A percentile compares a stretch with the other conserved stretches of the same genome.
Conservation (phyloP, 2,329 filamentous ascomycete species). For the Colletotrichum incanum region DNA sequence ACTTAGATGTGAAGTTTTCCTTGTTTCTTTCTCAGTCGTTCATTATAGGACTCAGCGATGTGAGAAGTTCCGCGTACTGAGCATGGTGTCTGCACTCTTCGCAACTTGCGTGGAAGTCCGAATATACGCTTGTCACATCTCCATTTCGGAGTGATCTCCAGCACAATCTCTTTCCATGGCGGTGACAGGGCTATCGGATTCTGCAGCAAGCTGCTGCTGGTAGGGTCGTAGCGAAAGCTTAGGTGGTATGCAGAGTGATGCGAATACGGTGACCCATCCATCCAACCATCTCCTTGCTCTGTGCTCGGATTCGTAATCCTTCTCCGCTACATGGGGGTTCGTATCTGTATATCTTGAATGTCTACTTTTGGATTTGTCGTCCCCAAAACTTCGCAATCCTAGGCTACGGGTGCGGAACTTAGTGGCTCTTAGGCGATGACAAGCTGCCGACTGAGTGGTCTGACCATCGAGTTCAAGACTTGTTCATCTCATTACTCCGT, state of each 20-base stretch:
- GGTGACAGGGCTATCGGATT: not conserved
- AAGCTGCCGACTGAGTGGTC: too few relatives aligned
- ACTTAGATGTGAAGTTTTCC: not conserved
- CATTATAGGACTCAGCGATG: not conserved
- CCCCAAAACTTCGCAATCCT: too few relatives aligned
- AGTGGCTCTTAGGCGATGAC: too few relatives aligned
- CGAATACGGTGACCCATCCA: not conserved
- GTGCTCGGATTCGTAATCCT: not conserved
- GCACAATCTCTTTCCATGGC: not conserved
- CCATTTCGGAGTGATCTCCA: not conserved
- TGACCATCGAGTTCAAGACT: not conserved
- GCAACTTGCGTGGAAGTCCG: not conserved
- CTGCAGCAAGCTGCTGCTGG: not conserved
- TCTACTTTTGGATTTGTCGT: not conserved
- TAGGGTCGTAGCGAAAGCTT: too few relatives aligned
- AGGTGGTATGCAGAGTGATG: not conserved
- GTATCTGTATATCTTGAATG: not conserved
- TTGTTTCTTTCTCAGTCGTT: not conserved
- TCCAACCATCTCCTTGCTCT: not conserved
- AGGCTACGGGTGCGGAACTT: too few relatives aligned
- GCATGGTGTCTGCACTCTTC: not conserved
- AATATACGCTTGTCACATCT: not conserved
- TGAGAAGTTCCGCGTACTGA: not conserved
- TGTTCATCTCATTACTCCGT: not conserved
- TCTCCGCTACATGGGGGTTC: not conserved